Evolutionary conservation across 371 early-diverging fungal species (phyloP).

Genomic region (Rhizopus microsporus): DNA sequence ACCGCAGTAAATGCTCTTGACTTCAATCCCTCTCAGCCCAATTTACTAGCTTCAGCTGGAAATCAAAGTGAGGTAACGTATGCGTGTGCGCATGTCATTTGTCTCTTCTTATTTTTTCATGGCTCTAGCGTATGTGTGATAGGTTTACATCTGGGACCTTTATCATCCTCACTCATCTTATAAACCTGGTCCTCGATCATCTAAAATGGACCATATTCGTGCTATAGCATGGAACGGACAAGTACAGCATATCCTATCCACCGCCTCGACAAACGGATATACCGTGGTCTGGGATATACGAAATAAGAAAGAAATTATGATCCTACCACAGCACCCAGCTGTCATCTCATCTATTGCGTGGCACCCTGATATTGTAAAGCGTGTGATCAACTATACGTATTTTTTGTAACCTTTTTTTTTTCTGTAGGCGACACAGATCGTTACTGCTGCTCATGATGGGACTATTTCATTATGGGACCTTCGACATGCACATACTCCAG

Average conservation of each 20-base stretch:
- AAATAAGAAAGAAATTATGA: conserved; percentile 83
- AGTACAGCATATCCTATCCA: conserved; percentile 92
- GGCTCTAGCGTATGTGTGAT: conserved; percentile 1
- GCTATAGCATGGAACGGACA: conserved; percentile 92
- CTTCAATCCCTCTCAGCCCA: conserved; percentile 84
- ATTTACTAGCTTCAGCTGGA: conserved; percentile 87
- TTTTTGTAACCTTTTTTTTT: not conserved
- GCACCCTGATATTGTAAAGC: conserved; percentile 88
- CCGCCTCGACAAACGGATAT: conserved; percentile 87
- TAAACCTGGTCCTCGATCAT: conserved; percentile 83
- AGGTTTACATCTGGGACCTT: conserved; percentile 89
- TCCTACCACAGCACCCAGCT: conserved; percentile 64
- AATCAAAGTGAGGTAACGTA: conserved; percentile 14
- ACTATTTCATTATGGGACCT: conserved; percentile 92
- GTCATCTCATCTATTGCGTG: conserved; percentile 87
- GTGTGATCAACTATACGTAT: not conserved
- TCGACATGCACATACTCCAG: conserved; percentile 90
- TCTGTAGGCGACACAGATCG: conserved; percentile 25
- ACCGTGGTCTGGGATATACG: conserved; percentile 96
- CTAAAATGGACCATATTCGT: conserved; percentile 86
- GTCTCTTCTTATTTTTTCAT: not conserved
- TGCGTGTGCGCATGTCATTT: not conserved
- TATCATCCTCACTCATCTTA: conserved; percentile 83
- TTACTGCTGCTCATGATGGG: conserved; percentile 84
- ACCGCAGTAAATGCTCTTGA: conserved; percentile 89